Evolutionary conservation across 2,329 filamentous ascomycete genomes (phyloP), one percentile per base, ranked within the genome.

Genomic region (Akanthomyces muscarius): DNA sequence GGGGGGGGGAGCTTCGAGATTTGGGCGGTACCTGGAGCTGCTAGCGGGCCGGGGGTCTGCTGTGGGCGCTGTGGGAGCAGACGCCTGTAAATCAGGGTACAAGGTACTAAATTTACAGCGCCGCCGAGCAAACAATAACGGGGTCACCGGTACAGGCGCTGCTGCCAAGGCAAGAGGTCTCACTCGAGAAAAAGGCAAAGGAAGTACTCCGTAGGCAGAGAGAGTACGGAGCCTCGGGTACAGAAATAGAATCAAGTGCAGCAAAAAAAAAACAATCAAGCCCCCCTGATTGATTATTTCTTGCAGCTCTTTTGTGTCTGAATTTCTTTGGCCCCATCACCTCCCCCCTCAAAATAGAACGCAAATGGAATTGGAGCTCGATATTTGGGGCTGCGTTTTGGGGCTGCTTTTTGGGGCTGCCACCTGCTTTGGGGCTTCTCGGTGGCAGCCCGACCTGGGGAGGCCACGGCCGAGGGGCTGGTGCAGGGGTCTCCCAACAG

Each of bases 401-500:
- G 48, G 54, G 18, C 23, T 23, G 38, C 25, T 38, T 21, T 30
- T 21, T 30, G 33, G 33, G 7, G 33, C 21, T 5, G 21, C 21
- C 21, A 21, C 21, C 21, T 21, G 21, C 21, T 30, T 6, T 4
- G 4, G 28, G 28, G 16, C 25, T 18, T n/a, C 14, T 58, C 41
- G 18, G 38, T 25, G 57, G 10, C 25, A 52, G 30, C 28, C 30
- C 30, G 28, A 52, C 16, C 50, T 30, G 8, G 38, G 38, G 38
- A 14, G 13, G 33, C 5, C 33, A 36, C 33, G 33, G 33, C 10
- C 4, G 38, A 14, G 38, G 38, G 14, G 38, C 38, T 2, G 18
- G 33, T 47, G 51, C 60, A 62, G 52, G 60, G 60, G 51, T 62
- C 41, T 48, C 47, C 7, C 42, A 30, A 28, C 50, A 38, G 50